These are phyloP conservation scores for Erysimum cheiranthoides DNA, from an alignment of 345 rosid species.

Conservation along the genomic window DNA sequence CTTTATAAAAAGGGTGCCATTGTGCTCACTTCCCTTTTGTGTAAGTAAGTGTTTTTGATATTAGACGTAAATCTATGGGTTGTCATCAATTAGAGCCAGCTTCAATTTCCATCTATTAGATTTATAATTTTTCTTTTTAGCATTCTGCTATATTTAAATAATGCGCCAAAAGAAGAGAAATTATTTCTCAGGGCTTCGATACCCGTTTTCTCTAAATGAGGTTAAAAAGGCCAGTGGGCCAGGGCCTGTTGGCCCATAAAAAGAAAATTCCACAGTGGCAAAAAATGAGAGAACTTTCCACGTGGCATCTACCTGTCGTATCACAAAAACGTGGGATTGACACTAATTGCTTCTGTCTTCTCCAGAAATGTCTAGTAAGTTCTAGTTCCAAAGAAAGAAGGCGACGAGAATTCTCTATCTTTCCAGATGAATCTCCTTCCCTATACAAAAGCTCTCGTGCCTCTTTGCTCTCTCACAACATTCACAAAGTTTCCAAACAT, in stretches of 20 bases:
- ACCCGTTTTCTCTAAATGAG: too few species aligned
- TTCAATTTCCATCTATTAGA: not conserved
- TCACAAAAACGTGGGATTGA: not conserved
- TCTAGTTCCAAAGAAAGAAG: not conserved
- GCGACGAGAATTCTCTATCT: constrained; percentile 17
- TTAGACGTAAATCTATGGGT: not conserved
- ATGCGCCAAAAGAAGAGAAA: not conserved
- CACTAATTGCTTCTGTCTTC: not conserved
- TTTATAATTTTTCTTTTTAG: not conserved
- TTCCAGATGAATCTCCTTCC: constrained; percentile 36
- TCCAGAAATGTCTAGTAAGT: constrained; percentile 22
- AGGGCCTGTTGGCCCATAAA: not conserved
- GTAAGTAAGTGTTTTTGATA: too few species aligned
- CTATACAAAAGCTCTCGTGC: constrained; percentile 19
- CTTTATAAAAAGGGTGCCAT: too few species aligned
- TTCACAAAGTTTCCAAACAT: constrained; percentile 28
- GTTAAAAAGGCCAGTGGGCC: too few species aligned
- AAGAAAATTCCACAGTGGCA: constrained; percentile 6
- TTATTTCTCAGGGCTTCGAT: not conserved
- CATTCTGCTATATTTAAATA: constrained; percentile 1
- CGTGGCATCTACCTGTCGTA: constrained; percentile 27
- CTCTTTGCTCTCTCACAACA: constrained; percentile 18
- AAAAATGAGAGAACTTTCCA: not conserved
- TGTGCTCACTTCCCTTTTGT: too few species aligned
- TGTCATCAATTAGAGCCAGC: not conserved